Evolutionary conservation across 805 yeast genomes (phyloP), one percentile per base, ranked within the genome.

Genomic region (Limtongia smithiae): DNA sequence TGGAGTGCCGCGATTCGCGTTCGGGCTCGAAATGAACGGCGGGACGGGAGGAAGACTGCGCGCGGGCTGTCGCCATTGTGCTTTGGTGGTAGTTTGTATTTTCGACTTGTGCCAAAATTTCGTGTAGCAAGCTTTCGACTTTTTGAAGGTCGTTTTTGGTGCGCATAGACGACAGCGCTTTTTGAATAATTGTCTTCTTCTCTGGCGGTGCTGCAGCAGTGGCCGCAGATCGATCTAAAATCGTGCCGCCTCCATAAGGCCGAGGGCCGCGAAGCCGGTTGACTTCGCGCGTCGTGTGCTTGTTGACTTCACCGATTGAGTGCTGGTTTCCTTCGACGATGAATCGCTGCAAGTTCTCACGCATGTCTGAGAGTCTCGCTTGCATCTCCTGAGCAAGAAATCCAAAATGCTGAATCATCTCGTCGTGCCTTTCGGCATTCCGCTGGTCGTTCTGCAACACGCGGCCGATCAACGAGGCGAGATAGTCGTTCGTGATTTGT

Each of bases 361-460:
- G 22, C 6, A 44, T 32, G 9, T 44, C 43, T 2, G 41, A 44
- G 12, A 44, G 12, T 11, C 47, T 28, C 21, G 9, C 22, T 15
- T 44, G 15, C 47, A 44, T 36, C 18, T 44, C 47, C 8, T 8
- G 45, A 17, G 35, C 41, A n/a, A 54, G 37, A 12, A 41, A 30
- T 2, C 56, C 43, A 11, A 54, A 41, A n/a, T 51, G 53, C 3
- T 44, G 31, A 5, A 51, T 37, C 7, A 54, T 36, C 28, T 54
- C 53, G 15, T 34, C 15, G 35, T 54, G 52, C 11, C 46, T 41
- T 4, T 24, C 21, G 17, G 27, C 17, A 18, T 48, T 45, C 8
- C 41, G 28, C 11, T 24, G 27, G 20, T 54, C 54, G 21, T 33
- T 42, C 7, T 25, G 28, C 6, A 25, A n/a, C n/a, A n/a, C n/a